Conservation (phyloP, 371 early-diverging fungal genomes). For the Dinochytrium kinnereticum region DNA sequence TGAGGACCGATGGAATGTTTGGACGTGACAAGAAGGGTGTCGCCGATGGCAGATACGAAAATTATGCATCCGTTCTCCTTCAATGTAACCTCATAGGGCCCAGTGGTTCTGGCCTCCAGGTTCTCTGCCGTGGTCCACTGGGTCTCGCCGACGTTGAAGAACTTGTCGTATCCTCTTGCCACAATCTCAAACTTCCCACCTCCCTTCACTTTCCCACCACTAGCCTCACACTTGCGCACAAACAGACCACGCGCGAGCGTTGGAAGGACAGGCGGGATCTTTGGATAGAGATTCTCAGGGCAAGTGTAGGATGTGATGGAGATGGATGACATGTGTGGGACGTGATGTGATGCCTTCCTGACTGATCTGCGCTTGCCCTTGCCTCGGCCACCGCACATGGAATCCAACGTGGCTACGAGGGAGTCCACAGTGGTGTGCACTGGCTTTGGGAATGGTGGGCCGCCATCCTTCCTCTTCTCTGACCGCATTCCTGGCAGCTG, state of each 20-base stretch:
- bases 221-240: constrained; percentile 53
- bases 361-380: neutral
- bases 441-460: constrained; percentile 5
- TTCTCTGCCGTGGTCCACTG: constrained; percentile 56
- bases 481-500: no score
- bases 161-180: constrained; percentile 94
- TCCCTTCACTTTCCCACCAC: neutral
- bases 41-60: constrained; percentile 73
- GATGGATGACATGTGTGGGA: neutral
- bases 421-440: neutral
- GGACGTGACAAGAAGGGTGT: constrained; percentile 81
- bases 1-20: constrained; percentile 74
- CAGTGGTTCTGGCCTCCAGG: constrained; percentile 65
- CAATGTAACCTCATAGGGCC: constrained; percentile 89
- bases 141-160: constrained; percentile 73
- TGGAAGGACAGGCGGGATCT: constrained; percentile 64
- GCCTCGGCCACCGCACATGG: neutral
- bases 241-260: constrained; percentile 86
- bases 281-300: constrained; percentile 68
- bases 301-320: constrained; percentile 63
- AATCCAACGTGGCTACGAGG: neutral
- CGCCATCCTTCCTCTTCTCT: no score
- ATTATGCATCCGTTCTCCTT: constrained; percentile 98
- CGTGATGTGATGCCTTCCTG: neutral
- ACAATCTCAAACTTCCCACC: constrained; percentile 56